A percentile compares a stretch with the other conserved stretches of the same genome.
phyloP scores from a whole-genome alignment of 805 yeast genomes.

The Candida multigemmis region DNA sequence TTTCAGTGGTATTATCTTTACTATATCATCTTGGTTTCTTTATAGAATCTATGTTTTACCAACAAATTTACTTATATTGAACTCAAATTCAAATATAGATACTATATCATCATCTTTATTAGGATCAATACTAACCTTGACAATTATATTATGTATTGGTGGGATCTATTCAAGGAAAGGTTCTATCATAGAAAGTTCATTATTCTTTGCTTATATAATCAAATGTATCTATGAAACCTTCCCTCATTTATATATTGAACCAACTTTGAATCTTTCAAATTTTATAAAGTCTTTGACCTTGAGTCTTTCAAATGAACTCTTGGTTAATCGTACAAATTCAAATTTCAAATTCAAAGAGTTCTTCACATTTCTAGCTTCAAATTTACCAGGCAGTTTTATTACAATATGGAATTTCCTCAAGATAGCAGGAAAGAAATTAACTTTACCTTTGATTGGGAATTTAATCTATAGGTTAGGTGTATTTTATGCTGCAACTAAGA shows the following conservation, averaged over 20 bases:
- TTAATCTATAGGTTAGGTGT: conserved; percentile 80
- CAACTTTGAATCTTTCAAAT: conserved; percentile 10
- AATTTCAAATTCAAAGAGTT: no score
- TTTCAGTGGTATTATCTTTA: conserved; percentile 63
- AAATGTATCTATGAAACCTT: conserved; percentile 89
- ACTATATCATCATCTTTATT: conserved; percentile 70
- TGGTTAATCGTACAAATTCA: no score
- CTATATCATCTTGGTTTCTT: conserved; percentile 70
- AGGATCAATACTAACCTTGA: conserved; percentile 76
- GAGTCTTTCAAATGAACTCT: conserved; percentile 21
- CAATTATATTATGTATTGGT: conserved; percentile 64
- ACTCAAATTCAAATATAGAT: no score
- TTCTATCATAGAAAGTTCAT: conserved; percentile 81
- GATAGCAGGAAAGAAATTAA: conserved; percentile 50
- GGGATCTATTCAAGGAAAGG: conserved; percentile 83
- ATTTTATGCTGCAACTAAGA: conserved; percentile 86
- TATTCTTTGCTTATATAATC: conserved; percentile 83
- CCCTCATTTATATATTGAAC: conserved; percentile 67
- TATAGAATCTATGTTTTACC: conserved; percentile 78
- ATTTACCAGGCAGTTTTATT: conserved; percentile 43
- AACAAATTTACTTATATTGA: no score
- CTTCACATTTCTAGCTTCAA: conserved; percentile 41
- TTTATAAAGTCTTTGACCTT: conserved; percentile 26
- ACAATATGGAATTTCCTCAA: conserved; percentile 47
- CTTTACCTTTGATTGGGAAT: conserved; percentile 74